Evolutionary conservation across 805 yeast genomes (phyloP), one percentile per base, ranked within the genome.

Genomic region (Schwanniomyces pseudopolymorphus): DNA sequence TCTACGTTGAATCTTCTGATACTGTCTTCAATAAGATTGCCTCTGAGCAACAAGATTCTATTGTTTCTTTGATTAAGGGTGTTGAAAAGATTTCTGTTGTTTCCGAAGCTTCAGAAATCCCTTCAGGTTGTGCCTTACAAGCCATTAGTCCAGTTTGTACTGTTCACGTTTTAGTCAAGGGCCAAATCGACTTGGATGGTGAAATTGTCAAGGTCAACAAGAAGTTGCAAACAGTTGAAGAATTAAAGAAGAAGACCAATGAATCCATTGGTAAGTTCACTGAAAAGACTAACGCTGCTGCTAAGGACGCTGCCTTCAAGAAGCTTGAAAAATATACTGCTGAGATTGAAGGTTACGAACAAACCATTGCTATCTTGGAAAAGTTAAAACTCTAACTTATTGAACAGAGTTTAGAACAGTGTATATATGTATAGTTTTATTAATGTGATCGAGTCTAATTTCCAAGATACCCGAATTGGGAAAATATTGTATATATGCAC

Each of bases 141-240:
- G 80, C 95, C 46, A 89, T 92, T 48, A 80, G 82, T 48, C 85
- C 96, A 41, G 86, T 81, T 45, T 83, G 89, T 64, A 85, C 83
- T 49, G 98, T 91, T 17, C 96, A 89, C 60, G 81, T 92, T 25
- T 77, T 94, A 64, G 97, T 92, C 47, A 91, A 89, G 77, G 99
- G 98, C 45, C 91, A 87, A 64, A 84, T 94, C 56, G 97, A 92
- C 67, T 80, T 91, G 56, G 97, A 90, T 59, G 86, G 86, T 46
- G 98, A 94, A 73, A 87, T 94, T 59, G 63, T 75, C 56, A 94
- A 92, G 78, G 94, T 90, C 33, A 67, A 75, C 59, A 82, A 81
- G 78, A 92, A 87, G 74, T 77, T 91, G 59, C 78, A 67, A 49
- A 86, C 85, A 67, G 80, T 85, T 38, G 67, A 72, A 55, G 84